Conservation (phyloP, 169 alveolate genomes). For the Plasmodium yoelii region DNA sequence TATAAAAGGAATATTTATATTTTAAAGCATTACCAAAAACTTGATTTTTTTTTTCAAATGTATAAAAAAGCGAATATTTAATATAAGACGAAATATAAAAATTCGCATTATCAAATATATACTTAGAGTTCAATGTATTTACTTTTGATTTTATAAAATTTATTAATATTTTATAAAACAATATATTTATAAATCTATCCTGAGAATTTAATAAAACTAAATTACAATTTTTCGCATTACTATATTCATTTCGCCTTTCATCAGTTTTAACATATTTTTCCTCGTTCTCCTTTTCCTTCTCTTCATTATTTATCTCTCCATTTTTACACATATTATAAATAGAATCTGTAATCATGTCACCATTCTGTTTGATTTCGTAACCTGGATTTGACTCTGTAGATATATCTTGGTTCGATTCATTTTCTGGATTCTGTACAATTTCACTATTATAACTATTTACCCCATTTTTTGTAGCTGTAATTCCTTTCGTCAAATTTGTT, state of each 20-base stretch:
- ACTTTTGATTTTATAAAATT: conserved; percentile 49
- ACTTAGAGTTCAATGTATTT: conserved; percentile 42
- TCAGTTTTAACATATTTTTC: background rate
- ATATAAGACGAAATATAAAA: conserved; percentile 51
- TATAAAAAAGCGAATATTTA: conserved; percentile 34
- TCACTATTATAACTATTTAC: background rate
- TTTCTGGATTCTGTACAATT: background rate
- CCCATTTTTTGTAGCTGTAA: background rate
- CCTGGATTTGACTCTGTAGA: too few relatives aligned
- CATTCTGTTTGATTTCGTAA: background rate
- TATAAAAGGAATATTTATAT: conserved; percentile 64
- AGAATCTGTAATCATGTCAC: background rate
- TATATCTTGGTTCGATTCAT: too few relatives aligned
- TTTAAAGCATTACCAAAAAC: conserved; percentile 24
- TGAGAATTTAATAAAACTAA: conserved; percentile 54
- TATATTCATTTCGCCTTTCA: background rate
- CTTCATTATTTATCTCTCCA: background rate
- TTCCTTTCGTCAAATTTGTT: background rate
- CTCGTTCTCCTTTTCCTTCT: background rate
- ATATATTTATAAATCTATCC: conserved; percentile 48
- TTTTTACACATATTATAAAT: background rate
- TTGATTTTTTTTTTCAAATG: conserved; percentile 31
- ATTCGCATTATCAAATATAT: conserved; percentile 28
- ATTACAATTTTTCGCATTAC: conserved; percentile 23
- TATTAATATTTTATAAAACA: conserved; percentile 49